Conservation (phyloP, 2,329 filamentous ascomycete species). For the Aspergillus ruber region DNA sequence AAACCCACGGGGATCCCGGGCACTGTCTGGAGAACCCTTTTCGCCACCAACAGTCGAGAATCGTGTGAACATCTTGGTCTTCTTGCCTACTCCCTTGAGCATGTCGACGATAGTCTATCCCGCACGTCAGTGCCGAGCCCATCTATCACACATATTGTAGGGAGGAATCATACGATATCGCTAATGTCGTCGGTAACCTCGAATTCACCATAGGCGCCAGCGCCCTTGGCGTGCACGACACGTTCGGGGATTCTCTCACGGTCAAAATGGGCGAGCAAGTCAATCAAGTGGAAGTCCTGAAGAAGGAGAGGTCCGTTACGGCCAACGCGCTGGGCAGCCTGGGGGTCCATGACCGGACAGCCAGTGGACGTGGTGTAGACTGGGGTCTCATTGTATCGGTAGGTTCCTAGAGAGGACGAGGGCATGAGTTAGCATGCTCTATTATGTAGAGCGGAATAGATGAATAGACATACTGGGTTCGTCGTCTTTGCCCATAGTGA, state of each 20-base stretch:
- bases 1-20: conserved; percentile 67
- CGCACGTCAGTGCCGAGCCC: neutral
- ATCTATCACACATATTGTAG: neutral
- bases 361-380: conserved; percentile 57
- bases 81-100: conserved; percentile 58
- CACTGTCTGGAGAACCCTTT: conserved; percentile 63
- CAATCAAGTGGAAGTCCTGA: conserved; percentile 61
- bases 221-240: conserved; percentile 39
- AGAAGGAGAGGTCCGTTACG: conserved; percentile 54
- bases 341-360: conserved; percentile 49
- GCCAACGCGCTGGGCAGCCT: conserved; percentile 49
- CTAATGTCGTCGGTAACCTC: conserved; percentile 45
- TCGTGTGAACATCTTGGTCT: conserved; percentile 59
- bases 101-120: conserved; percentile 40
- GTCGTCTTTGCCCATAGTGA: conserved; percentile 33
- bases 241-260: conserved; percentile 37
- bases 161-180: conserved; percentile 33
- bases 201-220: conserved; percentile 38
- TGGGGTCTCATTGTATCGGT: conserved; percentile 53
- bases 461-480: conserved; percentile 21
- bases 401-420: conserved; percentile 24
- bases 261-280: conserved; percentile 47
- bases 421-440: conserved; percentile 1
- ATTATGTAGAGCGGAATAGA: neutral
- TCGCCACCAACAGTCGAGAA: conserved; percentile 74